Conservation (phyloP, 1,284 basidiomycete species). For the Exobasidium rhododendri region DNA sequence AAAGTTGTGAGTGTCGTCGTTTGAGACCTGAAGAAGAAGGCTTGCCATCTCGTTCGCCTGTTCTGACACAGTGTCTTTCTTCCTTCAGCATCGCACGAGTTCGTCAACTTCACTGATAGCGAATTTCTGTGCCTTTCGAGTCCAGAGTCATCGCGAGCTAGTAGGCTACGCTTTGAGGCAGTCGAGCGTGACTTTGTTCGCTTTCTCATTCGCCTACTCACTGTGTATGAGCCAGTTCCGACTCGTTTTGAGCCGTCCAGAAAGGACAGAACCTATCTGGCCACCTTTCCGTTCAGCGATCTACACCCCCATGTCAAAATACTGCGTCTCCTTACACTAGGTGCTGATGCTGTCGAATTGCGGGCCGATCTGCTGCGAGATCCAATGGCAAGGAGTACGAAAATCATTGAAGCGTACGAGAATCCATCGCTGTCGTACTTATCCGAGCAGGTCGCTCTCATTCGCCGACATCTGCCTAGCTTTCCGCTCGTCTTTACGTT, state of each 20-base stretch:
- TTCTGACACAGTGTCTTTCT: conserved; percentile 6
- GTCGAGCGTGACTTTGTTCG: conserved; percentile 14
- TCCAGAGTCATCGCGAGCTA: conserved; percentile 7
- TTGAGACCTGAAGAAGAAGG: background rate
- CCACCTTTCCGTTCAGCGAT: conserved; percentile 88
- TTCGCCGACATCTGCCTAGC: conserved; percentile 65
- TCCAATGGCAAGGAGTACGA: background rate
- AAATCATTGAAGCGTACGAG: conserved; percentile 12
- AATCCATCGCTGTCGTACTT: conserved; percentile 8
- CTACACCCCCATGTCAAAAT: conserved; percentile 68
- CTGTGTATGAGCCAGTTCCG: background rate
- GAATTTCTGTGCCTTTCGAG: conserved; percentile 10
- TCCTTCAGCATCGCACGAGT: conserved; percentile 68
- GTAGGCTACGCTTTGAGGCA: conserved; percentile 2
- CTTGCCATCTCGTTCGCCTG: conserved; percentile 12
- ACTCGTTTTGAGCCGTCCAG: background rate
- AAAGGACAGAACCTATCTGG: conserved; percentile 65
- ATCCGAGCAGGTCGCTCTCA: conserved; percentile 9
- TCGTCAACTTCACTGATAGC: conserved; percentile 66
- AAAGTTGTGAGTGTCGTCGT: conserved; percentile 60
- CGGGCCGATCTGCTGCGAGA: conserved; percentile 76
- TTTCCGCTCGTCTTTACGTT: conserved; percentile 92
- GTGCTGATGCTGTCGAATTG: conserved; percentile 87
- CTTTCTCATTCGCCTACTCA: conserved; percentile 4
- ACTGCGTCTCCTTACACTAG: conserved; percentile 71